Conservation (phyloP, 768 basidiomycete species). For the Mycena belliarum region DNA sequence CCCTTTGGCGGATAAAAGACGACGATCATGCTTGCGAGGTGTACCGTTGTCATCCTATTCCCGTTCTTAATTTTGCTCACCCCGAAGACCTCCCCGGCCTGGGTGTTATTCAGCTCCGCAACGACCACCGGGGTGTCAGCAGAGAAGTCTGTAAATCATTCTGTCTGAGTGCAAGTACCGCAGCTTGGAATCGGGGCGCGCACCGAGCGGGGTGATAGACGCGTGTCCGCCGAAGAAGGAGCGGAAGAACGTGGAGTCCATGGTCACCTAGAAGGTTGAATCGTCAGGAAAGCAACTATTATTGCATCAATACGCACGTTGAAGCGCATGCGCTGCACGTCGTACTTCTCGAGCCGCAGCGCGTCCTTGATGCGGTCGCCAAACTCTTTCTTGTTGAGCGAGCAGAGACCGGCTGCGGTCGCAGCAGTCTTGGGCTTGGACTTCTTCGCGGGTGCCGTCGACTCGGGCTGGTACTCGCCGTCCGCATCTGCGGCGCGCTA, state of each 20-base stretch:
- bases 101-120: conserved; percentile 6
- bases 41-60: conserved; percentile 12
- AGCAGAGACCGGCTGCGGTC: not conserved
- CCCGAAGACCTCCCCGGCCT: conserved; percentile 19
- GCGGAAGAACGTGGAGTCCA: conserved; percentile 19
- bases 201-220: conserved; percentile 11
- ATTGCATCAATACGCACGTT: not conserved
- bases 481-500: conserved; percentile 6
- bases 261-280: conserved; percentile 6
- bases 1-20: conserved; percentile 11
- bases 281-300: not conserved
- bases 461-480: conserved; percentile 2
- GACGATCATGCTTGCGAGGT: conserved; percentile 13
- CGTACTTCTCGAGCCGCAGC: conserved; percentile 20
- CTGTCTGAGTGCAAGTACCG: too few species aligned
- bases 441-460: conserved; percentile 5
- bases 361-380: conserved; percentile 15
- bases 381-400: conserved; percentile 20
- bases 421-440: conserved; percentile 2
- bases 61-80: conserved; percentile 17
- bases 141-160: too few species aligned
- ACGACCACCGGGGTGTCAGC: too few species aligned
- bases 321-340: conserved; percentile 20
- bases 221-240: conserved; percentile 20
- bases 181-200: not conserved